Base-by-base conservation (phyloP, 2,329 filamentous ascomycete genomes). In the Scorias spongiosa region DNA sequence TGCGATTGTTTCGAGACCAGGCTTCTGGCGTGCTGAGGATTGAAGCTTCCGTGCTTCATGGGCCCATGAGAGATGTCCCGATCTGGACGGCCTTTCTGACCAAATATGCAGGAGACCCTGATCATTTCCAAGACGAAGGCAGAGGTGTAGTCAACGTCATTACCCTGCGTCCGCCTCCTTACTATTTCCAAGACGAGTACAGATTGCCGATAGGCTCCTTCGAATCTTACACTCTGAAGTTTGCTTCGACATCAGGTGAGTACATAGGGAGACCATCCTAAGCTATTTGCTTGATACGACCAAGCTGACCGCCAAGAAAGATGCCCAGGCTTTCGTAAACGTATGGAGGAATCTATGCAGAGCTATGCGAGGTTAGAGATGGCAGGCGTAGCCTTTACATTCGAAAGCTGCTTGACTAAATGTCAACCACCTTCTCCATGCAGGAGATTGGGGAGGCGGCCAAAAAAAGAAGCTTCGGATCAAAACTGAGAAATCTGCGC, bases 81-180 rank as follows among this genome's bases (percentile, higher is more conserved):
- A 70, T 79, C 44, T 80, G 76, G 76, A 80, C 74, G 2, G 71
- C 71, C 0, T 76, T 75, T 47, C 63, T 75, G 15, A 71, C 69
- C 1, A 58, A 66, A 18, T 66, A 69, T 44, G 58, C 74, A 29
- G 58, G 60, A 26, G 65, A 42, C 63, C 58, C 50, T 5, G 61
- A 59, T 29, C 77, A 74, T 72, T 63, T 72, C 46, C 65, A 64
- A 36, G 59, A 57, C 10, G 51, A 65, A 1, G 63, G 62, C 1
- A 41, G 44, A 17, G 50, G 53, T 0, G 17, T 50, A 4, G 54
- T 63, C 1, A 66, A 62, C 34, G 64, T 66, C 1, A 57, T 76
- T 2, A 57, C 70, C 18, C 56, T 78, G 17, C 62, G 64, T n/a
- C 58, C 76, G 28, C 66, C 67, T 39, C 70, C 68, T 2, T 70